These are phyloP conservation scores for Calonectria pteridis DNA, from an alignment of 2,329 filamentous ascomycete genomes.

Conservation along the genomic window DNA sequence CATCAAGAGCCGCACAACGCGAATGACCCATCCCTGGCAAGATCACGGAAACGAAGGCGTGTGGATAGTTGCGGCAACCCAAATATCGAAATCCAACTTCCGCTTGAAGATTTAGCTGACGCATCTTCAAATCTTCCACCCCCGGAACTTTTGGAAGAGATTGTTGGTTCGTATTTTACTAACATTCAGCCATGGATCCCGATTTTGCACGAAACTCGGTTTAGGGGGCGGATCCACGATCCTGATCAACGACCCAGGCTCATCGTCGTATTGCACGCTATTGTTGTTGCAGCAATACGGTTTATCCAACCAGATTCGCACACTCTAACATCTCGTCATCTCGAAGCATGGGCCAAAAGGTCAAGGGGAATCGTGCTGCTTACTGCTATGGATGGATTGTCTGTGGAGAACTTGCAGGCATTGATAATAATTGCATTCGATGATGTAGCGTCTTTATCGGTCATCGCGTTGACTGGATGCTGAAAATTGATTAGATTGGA, in stretches of 20 bases:
- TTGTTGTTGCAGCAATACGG: slow-evolving; percentile 37
- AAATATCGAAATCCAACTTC: slow-evolving; percentile 33
- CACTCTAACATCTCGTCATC: background rate
- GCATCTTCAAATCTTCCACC: slow-evolving; percentile 26
- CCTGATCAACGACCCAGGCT: slow-evolving; percentile 33
- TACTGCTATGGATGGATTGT: slow-evolving; percentile 37
- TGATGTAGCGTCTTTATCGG: slow-evolving; percentile 25
- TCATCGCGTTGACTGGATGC: fast-evolving
- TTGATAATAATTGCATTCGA: slow-evolving; percentile 39
- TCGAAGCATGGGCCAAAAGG: slow-evolving; percentile 27
- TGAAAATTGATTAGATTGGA: background rate
- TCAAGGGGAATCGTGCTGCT: slow-evolving; percentile 37
- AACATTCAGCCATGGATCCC: slow-evolving; percentile 41
- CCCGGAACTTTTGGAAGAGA: slow-evolving; percentile 34
- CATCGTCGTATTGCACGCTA: slow-evolving; percentile 32
- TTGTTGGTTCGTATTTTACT: slow-evolving; percentile 37
- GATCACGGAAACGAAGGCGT: slow-evolving; percentile 32
- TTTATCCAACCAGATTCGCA: slow-evolving; percentile 22
- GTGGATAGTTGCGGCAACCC: slow-evolving; percentile 39
- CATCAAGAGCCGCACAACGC: background rate
- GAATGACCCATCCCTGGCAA: background rate
- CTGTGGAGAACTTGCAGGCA: slow-evolving; percentile 39
- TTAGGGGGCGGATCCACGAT: slow-evolving; percentile 35
- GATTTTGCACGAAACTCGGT: slow-evolving; percentile 36
- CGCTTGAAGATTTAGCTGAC: slow-evolving; percentile 28